phyloP scores from a whole-genome alignment of 2,329 filamentous ascomycete genomes.

The Hortaea sp. region DNA sequence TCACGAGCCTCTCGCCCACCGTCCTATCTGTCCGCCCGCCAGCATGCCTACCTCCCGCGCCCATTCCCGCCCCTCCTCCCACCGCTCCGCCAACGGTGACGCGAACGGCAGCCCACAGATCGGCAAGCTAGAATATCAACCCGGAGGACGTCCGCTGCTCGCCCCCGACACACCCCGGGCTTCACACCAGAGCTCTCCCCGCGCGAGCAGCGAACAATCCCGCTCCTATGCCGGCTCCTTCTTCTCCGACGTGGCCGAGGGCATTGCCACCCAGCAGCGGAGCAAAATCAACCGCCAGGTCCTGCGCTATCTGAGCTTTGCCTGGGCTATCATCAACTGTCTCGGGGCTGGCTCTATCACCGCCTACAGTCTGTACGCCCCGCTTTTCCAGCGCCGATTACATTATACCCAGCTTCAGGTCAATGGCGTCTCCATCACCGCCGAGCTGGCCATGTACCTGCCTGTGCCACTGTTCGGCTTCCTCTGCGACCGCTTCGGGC shows the following conservation, averaged over 20 bases:
- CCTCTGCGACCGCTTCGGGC: constrained; percentile 79
- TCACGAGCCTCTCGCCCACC: not conserved
- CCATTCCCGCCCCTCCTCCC: not conserved
- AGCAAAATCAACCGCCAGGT: constrained; percentile 43
- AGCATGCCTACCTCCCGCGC: not conserved
- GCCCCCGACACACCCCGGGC: not conserved
- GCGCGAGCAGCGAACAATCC: constrained; percentile 23
- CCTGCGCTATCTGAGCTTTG: constrained; percentile 46
- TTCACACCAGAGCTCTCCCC: not conserved
- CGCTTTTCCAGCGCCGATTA: constrained; percentile 74
- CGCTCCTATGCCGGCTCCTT: constrained; percentile 43
- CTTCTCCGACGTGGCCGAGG: constrained; percentile 51
- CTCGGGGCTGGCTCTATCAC: constrained; percentile 87
- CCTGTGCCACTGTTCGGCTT: constrained; percentile 86
- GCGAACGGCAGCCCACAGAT: constrained; percentile 23
- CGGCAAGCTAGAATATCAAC: constrained; percentile 42
- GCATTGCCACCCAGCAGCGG: constrained; percentile 49
- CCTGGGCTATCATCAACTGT: constrained; percentile 51
- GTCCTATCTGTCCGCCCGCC: not conserved
- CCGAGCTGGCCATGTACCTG: constrained; percentile 81
- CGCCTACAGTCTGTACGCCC: constrained; percentile 88
- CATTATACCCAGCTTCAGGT: constrained; percentile 87
- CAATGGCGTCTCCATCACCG: constrained; percentile 78
- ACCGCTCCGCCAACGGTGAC: constrained; percentile 1
- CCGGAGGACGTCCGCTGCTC: constrained; percentile 30